Conservation (phyloP, 164 flowering plant genomes). For the Liquidambar formosana region DNA sequence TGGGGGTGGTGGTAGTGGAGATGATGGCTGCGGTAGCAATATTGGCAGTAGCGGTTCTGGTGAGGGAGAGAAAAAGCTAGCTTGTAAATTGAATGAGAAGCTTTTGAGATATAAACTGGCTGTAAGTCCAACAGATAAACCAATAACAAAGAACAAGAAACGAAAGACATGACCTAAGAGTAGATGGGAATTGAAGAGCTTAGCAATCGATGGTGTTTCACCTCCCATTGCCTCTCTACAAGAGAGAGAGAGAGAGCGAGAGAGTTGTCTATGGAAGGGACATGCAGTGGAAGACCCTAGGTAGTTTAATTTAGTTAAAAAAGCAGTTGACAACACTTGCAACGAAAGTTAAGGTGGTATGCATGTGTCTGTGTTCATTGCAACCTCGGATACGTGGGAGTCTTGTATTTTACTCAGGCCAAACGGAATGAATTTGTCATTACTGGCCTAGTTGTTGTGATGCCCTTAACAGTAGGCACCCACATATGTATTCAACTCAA, state of each 20-base stretch:
- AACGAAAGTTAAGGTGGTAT: slow-evolving; percentile 2
- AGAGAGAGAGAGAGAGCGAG: background rate
- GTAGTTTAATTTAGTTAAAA: background rate
- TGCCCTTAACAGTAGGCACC: no score
- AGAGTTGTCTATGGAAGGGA: background rate
- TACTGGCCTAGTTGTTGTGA: no score
- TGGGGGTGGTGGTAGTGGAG: background rate
- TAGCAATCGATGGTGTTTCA: background rate
- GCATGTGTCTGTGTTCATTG: background rate
- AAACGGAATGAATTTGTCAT: no score
- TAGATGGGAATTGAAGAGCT: slow-evolving; percentile 3
- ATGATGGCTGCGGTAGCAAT: background rate
- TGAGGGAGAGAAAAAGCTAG: background rate
- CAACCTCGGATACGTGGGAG: background rate
- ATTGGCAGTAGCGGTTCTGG: background rate
- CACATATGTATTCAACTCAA: no score
- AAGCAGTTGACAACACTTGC: background rate
- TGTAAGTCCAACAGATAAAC: slow-evolving; percentile 19
- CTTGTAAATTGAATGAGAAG: background rate
- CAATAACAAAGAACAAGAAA: slow-evolving; percentile 14
- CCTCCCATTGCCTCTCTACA: slow-evolving; percentile 4
- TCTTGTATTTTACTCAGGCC: background rate
- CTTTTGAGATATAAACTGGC: slow-evolving; percentile 3
- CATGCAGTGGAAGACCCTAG: background rate
- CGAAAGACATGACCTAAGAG: background rate